Conservation (phyloP, 148 eudicot species). For the Arbutus unedo region DNA sequence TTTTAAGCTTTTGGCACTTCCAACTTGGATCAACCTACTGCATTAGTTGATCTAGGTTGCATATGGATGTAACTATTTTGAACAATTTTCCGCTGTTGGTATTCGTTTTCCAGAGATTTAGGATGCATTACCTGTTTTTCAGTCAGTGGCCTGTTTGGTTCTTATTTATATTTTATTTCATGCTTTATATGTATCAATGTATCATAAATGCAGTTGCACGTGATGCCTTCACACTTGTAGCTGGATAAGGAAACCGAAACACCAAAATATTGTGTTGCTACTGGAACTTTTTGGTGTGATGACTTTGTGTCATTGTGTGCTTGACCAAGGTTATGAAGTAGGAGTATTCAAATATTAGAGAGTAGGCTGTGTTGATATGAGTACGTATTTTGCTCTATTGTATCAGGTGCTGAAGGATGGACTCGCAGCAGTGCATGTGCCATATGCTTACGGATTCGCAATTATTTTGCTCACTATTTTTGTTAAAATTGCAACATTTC, state of each 20-base stretch:
- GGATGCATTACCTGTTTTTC: background rate
- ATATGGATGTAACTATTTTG: too few relatives aligned
- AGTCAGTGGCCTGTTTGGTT: conserved; percentile 4
- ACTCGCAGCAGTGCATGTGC: conserved; percentile 64
- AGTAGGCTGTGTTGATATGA: background rate
- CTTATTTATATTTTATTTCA: background rate
- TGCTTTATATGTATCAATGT: background rate
- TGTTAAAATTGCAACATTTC: conserved; percentile 68
- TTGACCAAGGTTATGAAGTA: background rate
- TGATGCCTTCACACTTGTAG: background rate
- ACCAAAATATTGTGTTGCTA: background rate
- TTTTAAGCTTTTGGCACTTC: too few relatives aligned
- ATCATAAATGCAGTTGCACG: background rate
- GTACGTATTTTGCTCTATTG: conserved; percentile 2
- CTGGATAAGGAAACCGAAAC: background rate
- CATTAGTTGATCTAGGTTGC: too few relatives aligned
- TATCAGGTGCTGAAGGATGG: conserved; percentile 76
- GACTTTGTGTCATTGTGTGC: background rate
- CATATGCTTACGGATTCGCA: conserved; percentile 87
- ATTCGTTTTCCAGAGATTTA: background rate
- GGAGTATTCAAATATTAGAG: conserved; percentile 8
- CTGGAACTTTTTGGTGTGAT: background rate
- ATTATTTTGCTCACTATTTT: conserved; percentile 81
- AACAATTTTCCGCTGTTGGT: background rate
- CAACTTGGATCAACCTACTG: too few relatives aligned